Conservation (phyloP, 176 grass and related monocot species). For the Eleusine coracana region DNA sequence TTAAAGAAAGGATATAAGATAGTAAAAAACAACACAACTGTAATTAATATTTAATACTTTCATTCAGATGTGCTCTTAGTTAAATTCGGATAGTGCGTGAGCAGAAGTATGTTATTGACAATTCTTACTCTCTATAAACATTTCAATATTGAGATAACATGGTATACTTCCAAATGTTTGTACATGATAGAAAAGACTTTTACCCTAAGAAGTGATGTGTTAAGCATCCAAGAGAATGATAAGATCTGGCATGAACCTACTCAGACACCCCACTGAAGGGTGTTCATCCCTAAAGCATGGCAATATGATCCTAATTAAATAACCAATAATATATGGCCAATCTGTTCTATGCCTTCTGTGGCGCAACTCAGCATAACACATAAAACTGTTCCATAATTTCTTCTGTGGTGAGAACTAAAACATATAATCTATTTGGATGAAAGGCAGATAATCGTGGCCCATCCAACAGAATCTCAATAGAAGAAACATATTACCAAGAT, state of each 20-base stretch:
- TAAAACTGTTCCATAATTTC: background rate
- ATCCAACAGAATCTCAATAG: background rate
- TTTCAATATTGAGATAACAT: background rate
- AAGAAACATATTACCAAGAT: background rate
- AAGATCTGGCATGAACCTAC: background rate
- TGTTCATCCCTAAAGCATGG: background rate
- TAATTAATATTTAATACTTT: background rate
- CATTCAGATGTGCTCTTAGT: background rate
- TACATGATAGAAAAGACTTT: background rate
- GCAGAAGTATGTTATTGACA: conserved; percentile 6
- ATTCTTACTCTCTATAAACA: background rate
- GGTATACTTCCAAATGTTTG: background rate
- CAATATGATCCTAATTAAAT: background rate
- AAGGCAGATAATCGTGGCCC: background rate
- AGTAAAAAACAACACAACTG: background rate
- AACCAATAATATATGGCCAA: background rate
- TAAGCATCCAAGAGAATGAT: background rate
- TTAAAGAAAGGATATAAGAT: background rate
- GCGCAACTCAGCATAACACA: background rate
- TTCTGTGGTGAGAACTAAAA: background rate
- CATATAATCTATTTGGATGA: background rate
- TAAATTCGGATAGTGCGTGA: background rate
- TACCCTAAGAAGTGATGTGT: background rate
- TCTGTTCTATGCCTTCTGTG: background rate
- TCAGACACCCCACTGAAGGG: background rate